Base-by-base conservation (phyloP, 2,329 filamentous ascomycete species). In the Fusarium denticulatum region DNA sequence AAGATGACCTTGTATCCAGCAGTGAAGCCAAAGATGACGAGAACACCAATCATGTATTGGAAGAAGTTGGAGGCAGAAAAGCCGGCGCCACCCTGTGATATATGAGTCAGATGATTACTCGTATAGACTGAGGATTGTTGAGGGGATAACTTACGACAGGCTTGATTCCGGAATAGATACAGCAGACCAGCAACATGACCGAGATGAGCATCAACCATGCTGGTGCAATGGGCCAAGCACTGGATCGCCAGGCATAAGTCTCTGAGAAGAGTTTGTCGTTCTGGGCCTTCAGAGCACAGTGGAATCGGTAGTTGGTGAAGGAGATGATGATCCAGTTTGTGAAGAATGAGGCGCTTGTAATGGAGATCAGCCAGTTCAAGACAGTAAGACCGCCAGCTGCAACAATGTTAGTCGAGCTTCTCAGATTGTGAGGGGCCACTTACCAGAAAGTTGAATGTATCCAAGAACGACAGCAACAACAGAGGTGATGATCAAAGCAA, bases 11-110 rank as follows among this genome's bases (percentile, higher is more conserved):
- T 75, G 62, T 74, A 75, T 24, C 50, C 73, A 28, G 61, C 37
- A 15, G 73, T 75, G 24, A 75, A 75, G 42, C 67, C 64, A 36
- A 73, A 63, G 37, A 75, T 73, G 40, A 75, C 69, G 4, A 75
- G 37, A 7, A 75, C 59, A 28, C 52, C 52, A 28, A 56, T 56
- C 36, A 56, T 43, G 26, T 56, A 56, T 15, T 56, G 52, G 37
- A 56, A 56, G 52, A 56, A 56, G 22, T 56, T 56, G 14, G 37
- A 30, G 6, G 52, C 36, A 40, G 26, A 30, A 43, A 56, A 56
- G 22, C 52, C 52, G 8, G 36, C 15, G 8, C 52, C 37, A 7
- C 52, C 52, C 52, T 56, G 22, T 24, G 16, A 12, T 11, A 1
- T 12, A 1, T 15, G 3, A 0, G 26, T 56, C 24, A 56, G 52